A percentile compares a stretch with the other conserved stretches of the same genome.
Evolutionary conservation across 148 eudicot genomes (phyloP).

Genomic region (Simmondsia chinensis): DNA sequence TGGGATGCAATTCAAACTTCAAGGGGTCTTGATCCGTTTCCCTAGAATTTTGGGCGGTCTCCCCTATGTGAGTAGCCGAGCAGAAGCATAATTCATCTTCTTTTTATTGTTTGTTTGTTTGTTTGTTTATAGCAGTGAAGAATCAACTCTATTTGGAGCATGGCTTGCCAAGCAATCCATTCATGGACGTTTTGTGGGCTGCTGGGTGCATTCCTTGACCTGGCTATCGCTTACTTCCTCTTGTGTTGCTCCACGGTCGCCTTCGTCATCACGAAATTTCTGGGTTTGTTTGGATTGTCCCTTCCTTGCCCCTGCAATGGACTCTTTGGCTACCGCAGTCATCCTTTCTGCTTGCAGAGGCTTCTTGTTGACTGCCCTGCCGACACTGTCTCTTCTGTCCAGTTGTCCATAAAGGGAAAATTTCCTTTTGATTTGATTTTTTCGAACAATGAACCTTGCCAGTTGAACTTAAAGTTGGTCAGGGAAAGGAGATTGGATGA

Average conservation of each 20-base stretch:
- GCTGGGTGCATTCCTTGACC: constrained; percentile 87
- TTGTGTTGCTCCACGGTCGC: constrained; percentile 67
- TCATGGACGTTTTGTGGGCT: constrained; percentile 68
- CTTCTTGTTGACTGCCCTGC: constrained; percentile 47
- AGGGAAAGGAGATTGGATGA: constrained; percentile 19
- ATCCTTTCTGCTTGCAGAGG: constrained; percentile 33
- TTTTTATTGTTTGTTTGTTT: no score
- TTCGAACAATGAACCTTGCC: constrained; percentile 20
- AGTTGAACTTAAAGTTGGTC: constrained; percentile 30
- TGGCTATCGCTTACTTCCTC: constrained; percentile 65
- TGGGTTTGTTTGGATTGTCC: constrained; percentile 54
- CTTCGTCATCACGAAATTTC: constrained; percentile 43
- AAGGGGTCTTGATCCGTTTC: no score
- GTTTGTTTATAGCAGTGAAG: no score
- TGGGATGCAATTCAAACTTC: no score
- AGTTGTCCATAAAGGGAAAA: constrained; percentile 33
- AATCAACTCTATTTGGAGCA: no score
- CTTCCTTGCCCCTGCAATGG: constrained; percentile 73
- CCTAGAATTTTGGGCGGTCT: no score
- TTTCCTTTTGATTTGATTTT: constrained; percentile 57
- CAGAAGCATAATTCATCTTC: no score
- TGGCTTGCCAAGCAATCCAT: constrained; percentile 45
- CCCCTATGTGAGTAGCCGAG: no score
- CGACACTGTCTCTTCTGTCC: constrained; percentile 48
- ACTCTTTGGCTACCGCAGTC: constrained; percentile 26